Conservation (phyloP, 2,329 filamentous ascomycete genomes). For the Cladosporium sp. region DNA sequence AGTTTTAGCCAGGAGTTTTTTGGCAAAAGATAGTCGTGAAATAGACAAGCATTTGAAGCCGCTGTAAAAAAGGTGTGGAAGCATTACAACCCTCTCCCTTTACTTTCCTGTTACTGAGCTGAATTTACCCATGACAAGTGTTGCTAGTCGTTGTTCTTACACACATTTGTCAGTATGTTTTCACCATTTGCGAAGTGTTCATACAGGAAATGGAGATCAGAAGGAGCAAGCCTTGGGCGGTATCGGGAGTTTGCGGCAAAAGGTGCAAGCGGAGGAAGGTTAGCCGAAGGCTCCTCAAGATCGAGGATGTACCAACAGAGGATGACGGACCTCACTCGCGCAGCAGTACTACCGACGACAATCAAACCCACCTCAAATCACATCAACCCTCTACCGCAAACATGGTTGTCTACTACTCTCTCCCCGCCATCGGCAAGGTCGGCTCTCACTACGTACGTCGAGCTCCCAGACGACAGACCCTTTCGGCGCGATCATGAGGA, state of each 20-base stretch:
- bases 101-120: neutral
- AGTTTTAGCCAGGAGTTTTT: neutral
- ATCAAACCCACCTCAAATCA: slow-evolving; percentile 6
- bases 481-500: slow-evolving; percentile 6
- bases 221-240: too few species aligned
- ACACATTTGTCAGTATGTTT: neutral
- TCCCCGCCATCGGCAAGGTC: slow-evolving; percentile 52
- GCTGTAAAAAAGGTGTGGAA: neutral
- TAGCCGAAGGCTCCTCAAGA: neutral
- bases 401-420: slow-evolving; percentile 56
- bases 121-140: neutral
- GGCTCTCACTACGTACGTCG: slow-evolving; percentile 55
- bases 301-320: neutral
- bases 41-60: neutral
- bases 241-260: slow-evolving; percentile 8
- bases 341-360: slow-evolving; percentile 10
- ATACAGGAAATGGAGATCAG: neutral
- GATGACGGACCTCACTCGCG: neutral
- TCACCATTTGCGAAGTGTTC: too few species aligned
- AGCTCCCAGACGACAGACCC: slow-evolving; percentile 17
- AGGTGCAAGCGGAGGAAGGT: neutral
- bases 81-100: neutral
- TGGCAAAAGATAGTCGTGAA: neutral
- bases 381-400: slow-evolving; percentile 15
- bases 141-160: neutral